A percentile compares a stretch with the other conserved stretches of the same genome.
These are phyloP conservation scores for Alternaria ethzedia DNA, from an alignment of 2,329 filamentous ascomycete species.

Conservation along the genomic window DNA sequence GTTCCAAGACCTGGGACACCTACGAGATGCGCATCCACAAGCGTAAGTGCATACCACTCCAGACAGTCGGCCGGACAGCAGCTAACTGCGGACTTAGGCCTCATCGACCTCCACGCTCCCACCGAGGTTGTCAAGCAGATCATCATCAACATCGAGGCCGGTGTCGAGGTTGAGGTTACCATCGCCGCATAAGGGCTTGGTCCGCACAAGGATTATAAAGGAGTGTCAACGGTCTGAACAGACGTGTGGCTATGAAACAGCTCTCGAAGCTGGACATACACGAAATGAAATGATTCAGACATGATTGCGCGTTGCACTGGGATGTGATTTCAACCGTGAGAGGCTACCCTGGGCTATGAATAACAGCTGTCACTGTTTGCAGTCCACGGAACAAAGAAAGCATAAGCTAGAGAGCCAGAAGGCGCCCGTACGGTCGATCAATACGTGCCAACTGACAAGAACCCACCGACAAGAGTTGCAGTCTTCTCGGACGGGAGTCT, in stretches of 20 bases:
- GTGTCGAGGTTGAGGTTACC: conserved; percentile 92
- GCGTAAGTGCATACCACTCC: conserved; percentile 57
- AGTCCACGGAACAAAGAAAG: background rate
- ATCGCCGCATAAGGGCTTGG: conserved; percentile 72
- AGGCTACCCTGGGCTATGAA: background rate
- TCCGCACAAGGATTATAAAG: conserved; percentile 17
- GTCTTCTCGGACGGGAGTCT: background rate
- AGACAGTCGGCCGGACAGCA: background rate
- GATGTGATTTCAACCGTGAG: background rate
- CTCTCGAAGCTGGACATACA: conserved; percentile 25
- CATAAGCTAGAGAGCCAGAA: background rate
- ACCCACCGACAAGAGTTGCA: background rate
- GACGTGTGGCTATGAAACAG: conserved; percentile 35
- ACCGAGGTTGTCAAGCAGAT: conserved; percentile 98
- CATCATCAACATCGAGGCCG: conserved; percentile 94
- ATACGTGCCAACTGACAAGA: background rate
- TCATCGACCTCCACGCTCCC: conserved; percentile 97
- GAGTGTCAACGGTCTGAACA: conserved; percentile 14
- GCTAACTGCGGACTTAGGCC: conserved; percentile 40
- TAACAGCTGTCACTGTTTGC: background rate
- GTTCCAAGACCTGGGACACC: conserved; percentile 99
- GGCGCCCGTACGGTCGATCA: background rate
- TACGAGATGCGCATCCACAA: conserved; percentile 99
- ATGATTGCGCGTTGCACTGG: background rate
- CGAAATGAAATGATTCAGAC: conserved; percentile 34